Conservation (phyloP, 176 grass and related monocot genomes). For the Zizania latifolia region DNA sequence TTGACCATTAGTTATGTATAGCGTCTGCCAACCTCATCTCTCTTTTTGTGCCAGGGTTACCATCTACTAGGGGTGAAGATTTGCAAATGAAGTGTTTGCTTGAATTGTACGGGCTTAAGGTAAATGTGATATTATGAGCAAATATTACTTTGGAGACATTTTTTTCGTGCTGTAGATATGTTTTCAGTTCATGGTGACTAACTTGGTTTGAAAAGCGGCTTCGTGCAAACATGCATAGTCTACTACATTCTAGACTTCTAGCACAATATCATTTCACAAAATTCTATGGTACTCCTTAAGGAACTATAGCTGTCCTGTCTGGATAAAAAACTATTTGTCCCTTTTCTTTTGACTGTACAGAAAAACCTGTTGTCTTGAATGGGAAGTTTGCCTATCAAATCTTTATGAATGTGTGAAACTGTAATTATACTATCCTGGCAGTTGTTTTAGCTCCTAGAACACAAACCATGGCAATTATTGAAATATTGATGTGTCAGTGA, state of each 20-base stretch:
- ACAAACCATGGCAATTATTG: neutral
- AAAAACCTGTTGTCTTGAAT: neutral
- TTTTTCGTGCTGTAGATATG: neutral
- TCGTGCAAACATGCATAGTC: neutral
- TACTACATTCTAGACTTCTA: neutral
- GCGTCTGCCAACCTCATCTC: neutral
- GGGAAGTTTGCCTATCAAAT: neutral
- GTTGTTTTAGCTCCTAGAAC: neutral
- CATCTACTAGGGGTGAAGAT: constrained; percentile 83
- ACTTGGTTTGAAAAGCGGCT: neutral
- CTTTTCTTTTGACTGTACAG: neutral
- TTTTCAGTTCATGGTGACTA: neutral
- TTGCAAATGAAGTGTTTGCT: constrained; percentile 99
- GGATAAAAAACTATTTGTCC: neutral
- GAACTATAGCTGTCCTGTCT: neutral
- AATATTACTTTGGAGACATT: constrained; percentile 10
- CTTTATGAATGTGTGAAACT: neutral
- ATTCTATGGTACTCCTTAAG: neutral
- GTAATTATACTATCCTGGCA: neutral
- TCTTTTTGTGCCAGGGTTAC: constrained; percentile 59
- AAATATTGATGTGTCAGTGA: neutral
- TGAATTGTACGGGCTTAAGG: constrained; percentile 97
- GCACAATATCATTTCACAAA: neutral
- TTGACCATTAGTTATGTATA: neutral
- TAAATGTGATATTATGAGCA: constrained; percentile 33